Base-by-base conservation (phyloP, 2,329 filamentous ascomycete genomes). In the Drechslera avenae region DNA sequence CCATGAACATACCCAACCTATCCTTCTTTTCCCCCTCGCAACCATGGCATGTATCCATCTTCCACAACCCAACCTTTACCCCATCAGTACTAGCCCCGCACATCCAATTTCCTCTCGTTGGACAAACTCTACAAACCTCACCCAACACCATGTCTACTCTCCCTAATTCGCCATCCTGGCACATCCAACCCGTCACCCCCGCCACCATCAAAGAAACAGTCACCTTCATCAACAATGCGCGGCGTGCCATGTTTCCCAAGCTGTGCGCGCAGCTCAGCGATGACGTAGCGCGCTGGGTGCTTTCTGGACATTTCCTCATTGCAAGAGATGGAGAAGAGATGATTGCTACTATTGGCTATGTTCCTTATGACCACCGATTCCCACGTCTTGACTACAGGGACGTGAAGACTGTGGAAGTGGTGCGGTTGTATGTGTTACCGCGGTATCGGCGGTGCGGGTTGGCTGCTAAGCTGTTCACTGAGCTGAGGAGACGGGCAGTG, bases 211-310 rank as follows among this genome's bases (percentile, higher is more conserved):
- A n/a, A n/a, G n/a, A n/a, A n/a, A n/a, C n/a, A n/a, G n/a, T n/a
- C n/a, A n/a, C n/a, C 6, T 59, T 59, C 28, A 39, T 59, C 6
- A 52, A 54, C 16, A 26, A 46, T 5, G 50, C 56, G 10, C 56
- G 56, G 1, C 19, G 28, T 19, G 10, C 21, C 14, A 42, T 43
- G 39, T 42, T 49, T 18, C 46, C 46, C 3, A 13, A 30, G 46
- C 39, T 43, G 3, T 26, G 23, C 39, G 10, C 21, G 4, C 39
- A 49, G 6, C 46, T 37, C 17, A 26, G 23, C 16, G 32, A 28
- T 9, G 46, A 49, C 12, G 39, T 37, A 7, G 34, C 40, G 18
- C 32, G 33, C 18, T 54, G 42, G 23, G 37, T 46, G 7, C 35
- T 26, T 18, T 36, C 42, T 6, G 40, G 46, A 43, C n/a, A 28